Conservation (phyloP, 176 grass and related monocot species). For the Eragrostis nindensis region DNA sequence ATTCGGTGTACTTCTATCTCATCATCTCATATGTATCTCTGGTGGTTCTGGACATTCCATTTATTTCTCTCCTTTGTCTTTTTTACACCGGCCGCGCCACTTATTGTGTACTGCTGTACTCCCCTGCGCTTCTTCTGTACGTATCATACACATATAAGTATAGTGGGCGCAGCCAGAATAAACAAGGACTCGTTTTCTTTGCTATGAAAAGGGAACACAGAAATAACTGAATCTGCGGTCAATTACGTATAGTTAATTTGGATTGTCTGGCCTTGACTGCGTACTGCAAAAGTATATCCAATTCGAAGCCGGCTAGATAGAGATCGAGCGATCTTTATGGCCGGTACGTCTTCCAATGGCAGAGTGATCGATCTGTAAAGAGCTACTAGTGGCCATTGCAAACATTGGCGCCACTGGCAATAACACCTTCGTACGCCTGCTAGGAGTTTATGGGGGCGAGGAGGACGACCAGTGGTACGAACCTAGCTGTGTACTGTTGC, state of each 20-base stretch:
- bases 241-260: slow-evolving; percentile 55
- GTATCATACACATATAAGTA: slow-evolving; percentile 41
- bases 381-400: slow-evolving; percentile 27
- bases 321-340: slow-evolving; percentile 47
- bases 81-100: neutral
- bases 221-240: slow-evolving; percentile 52
- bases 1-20: slow-evolving; percentile 28
- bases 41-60: slow-evolving; percentile 34
- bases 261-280: slow-evolving; percentile 50
- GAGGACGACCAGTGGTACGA: slow-evolving; percentile 52
- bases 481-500: slow-evolving; percentile 40
- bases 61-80: slow-evolving; percentile 28
- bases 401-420: slow-evolving; percentile 47
- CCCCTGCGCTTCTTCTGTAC: neutral
- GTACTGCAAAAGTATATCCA: slow-evolving; percentile 40
- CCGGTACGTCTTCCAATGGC: slow-evolving; percentile 31
- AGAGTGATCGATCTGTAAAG: slow-evolving; percentile 56
- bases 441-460: slow-evolving; percentile 57
- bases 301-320: neutral
- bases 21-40: slow-evolving; percentile 45
- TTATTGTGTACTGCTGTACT: slow-evolving; percentile 24
- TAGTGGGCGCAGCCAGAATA: slow-evolving; percentile 36
- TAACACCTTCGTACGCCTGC: slow-evolving; percentile 58
- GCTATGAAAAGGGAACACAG: slow-evolving; percentile 21
- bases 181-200: slow-evolving; percentile 30